phyloP scores from a whole-genome alignment of 257 asterid genomes.

The Solanum microdontum region DNA sequence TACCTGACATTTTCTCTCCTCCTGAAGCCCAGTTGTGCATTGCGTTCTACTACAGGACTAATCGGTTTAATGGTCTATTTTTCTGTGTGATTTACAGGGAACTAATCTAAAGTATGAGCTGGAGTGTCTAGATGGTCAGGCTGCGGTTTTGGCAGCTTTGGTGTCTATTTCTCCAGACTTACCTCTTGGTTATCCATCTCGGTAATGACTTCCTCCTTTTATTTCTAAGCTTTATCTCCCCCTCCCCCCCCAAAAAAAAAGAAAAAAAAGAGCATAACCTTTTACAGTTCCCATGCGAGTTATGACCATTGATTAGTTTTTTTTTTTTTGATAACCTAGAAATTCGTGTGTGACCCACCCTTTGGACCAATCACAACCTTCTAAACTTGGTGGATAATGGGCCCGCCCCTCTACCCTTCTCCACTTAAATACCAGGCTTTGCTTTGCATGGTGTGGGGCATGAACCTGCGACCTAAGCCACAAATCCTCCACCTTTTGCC shows the following conservation, averaged over 20 bases:
- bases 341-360: no score
- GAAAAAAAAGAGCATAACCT: not conserved
- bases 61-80: slow-evolving; percentile 1
- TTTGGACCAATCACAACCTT: no score
- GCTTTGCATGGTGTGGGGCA: no score
- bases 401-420: no score
- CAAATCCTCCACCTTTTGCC: no score
- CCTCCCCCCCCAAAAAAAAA: not conserved
- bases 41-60: not conserved
- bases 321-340: no score
- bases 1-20: not conserved
- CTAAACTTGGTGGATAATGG: no score
- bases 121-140: slow-evolving; percentile 82
- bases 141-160: slow-evolving; percentile 83
- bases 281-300: not conserved
- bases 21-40: not conserved
- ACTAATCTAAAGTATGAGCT: slow-evolving; percentile 62
- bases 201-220: slow-evolving; percentile 31
- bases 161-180: slow-evolving; percentile 78
- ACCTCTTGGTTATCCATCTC: slow-evolving; percentile 96
- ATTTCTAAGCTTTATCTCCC: not conserved
- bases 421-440: no score
- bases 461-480: no score
- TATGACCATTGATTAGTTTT: not conserved
- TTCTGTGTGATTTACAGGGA: slow-evolving; percentile 44